These are phyloP conservation scores for Aspergillus jensenii DNA, from an alignment of 2,329 filamentous ascomycete genomes.

Conservation along the genomic window DNA sequence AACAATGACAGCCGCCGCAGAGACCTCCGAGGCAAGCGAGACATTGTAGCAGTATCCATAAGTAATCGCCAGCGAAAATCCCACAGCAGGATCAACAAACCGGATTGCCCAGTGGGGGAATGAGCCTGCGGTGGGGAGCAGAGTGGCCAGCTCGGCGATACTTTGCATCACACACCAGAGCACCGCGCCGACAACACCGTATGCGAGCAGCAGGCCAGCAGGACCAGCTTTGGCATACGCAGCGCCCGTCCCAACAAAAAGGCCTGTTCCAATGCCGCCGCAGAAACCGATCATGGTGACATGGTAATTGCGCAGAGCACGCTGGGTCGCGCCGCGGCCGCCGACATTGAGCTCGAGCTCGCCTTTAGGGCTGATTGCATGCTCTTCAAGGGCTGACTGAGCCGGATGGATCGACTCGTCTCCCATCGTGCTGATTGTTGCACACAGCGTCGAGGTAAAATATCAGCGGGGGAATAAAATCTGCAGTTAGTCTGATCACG, in stretches of 20 bases:
- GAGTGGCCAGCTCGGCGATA: not conserved
- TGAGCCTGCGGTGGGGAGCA: slow-evolving; percentile 61
- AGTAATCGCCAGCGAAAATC: not conserved
- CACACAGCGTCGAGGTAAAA: too few relatives aligned
- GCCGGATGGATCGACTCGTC: too few relatives aligned
- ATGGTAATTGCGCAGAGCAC: not conserved
- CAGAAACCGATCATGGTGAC: not conserved
- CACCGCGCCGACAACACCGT: not conserved
- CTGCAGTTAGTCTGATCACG: too few relatives aligned
- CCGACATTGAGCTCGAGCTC: slow-evolving; percentile 31
- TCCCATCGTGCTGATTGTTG: too few relatives aligned
- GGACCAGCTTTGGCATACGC: not conserved
- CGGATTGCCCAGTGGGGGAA: not conserved
- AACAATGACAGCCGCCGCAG: not conserved
- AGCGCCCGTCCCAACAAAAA: not conserved
- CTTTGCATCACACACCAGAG: not conserved
- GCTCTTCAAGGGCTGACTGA: too few relatives aligned
- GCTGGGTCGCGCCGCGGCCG: slow-evolving; percentile 30
- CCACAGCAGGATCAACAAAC: not conserved
- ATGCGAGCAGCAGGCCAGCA: not conserved
- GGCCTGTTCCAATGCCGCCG: not conserved
- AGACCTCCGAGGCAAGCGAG: not conserved
- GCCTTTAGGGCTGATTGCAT: too few relatives aligned
- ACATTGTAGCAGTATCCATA: not conserved
- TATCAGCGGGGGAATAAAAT: too few relatives aligned